Evolutionary conservation across 495 filamentous ascomycete species (phyloP).

Genomic region (Beverwykella pulmonaria): DNA sequence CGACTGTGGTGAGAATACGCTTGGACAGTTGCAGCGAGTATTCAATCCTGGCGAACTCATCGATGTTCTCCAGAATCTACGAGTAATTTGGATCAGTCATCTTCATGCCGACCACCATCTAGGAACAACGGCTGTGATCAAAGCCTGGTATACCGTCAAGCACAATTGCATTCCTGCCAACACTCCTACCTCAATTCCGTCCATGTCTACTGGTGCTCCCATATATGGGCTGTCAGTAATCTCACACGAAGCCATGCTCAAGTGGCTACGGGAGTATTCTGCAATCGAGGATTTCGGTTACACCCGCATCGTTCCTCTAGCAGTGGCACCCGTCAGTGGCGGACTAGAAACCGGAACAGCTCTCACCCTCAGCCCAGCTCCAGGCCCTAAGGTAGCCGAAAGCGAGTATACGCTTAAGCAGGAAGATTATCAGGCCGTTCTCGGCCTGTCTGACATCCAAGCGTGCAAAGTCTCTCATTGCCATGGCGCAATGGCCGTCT

Average conservation of each 20-base stretch:
- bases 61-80: conserved; percentile 75
- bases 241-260: conserved; percentile 65
- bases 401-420: not conserved
- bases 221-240: conserved; percentile 61
- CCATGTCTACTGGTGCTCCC: not conserved
- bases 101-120: conserved; percentile 96
- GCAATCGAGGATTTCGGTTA: conserved; percentile 77
- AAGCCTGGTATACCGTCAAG: conserved; percentile 67
- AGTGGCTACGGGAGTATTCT: conserved; percentile 77
- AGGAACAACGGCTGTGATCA: conserved; percentile 75
- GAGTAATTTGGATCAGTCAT: conserved; percentile 91
- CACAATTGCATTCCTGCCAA: conserved; percentile 35
- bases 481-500: conserved; percentile 71
- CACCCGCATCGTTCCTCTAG: conserved; percentile 57
- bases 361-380: not conserved
- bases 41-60: conserved; percentile 64
- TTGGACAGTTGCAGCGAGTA: conserved; percentile 83
- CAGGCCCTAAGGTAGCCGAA: not conserved
- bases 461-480: conserved; percentile 76
- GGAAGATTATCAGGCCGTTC: conserved; percentile 25
- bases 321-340: conserved; percentile 28
- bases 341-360: not conserved
- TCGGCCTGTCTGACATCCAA: conserved; percentile 56
- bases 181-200: not conserved
- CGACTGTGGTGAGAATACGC: conserved; percentile 89